Conservation (phyloP, 148 eudicot genomes). For the Camellia japonica region DNA sequence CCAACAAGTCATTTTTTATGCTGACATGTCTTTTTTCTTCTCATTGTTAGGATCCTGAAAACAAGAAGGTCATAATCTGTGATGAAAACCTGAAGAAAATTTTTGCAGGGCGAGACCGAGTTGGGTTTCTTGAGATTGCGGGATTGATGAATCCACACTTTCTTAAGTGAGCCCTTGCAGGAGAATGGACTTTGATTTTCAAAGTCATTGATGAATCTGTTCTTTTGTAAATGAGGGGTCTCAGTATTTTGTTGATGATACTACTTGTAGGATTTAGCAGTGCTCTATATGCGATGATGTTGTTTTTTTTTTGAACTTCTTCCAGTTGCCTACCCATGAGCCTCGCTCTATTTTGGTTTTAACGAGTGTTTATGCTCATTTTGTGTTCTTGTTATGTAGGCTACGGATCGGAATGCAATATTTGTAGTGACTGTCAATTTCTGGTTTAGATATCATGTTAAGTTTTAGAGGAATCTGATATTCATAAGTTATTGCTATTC, state of each 20-base stretch:
- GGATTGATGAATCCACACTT: conserved; percentile 78
- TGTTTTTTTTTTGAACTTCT: not conserved
- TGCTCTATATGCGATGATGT: not conserved
- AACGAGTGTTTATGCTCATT: not conserved
- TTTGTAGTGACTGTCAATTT: not conserved
- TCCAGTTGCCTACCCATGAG: not conserved
- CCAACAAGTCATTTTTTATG: not conserved
- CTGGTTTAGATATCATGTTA: not conserved
- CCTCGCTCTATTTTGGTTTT: not conserved
- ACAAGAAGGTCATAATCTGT: conserved; percentile 77
- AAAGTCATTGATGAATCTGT: not conserved
- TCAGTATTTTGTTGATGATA: not conserved
- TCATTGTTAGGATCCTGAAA: conserved; percentile 56
- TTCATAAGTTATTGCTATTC: too few relatives aligned
- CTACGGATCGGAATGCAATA: not conserved
- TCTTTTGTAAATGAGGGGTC: not conserved
- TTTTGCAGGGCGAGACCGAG: conserved; percentile 67
- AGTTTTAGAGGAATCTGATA: not conserved
- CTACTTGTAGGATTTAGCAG: not conserved
- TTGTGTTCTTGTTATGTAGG: not conserved
- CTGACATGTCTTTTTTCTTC: not conserved
- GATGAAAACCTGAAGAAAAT: conserved; percentile 89
- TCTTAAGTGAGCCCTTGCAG: conserved; percentile 32
- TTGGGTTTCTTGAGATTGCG: conserved; percentile 79
- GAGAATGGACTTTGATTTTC: not conserved